Conservation (phyloP, 106 monocot genomes). For the Dendrobium officinale region DNA sequence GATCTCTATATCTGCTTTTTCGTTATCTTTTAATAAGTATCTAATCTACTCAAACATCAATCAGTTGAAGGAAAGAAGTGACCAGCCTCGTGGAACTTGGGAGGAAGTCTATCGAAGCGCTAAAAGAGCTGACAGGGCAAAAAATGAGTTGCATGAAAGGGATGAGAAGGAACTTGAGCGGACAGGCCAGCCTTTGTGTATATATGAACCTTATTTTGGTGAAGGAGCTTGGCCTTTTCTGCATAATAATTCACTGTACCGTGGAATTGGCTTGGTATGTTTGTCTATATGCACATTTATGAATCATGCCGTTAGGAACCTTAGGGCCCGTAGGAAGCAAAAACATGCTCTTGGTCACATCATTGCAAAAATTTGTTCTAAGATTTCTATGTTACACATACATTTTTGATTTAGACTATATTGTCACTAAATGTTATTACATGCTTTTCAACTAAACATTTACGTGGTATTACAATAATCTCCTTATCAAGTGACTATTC, state of each 20-base stretch:
- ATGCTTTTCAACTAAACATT: not conserved
- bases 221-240: conserved; percentile 96
- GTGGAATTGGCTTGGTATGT: conserved; percentile 89
- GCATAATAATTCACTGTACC: conserved; percentile 81
- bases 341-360: too few relatives aligned
- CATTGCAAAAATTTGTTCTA: not conserved
- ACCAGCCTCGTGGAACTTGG: conserved; percentile 82
- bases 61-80: conserved; percentile 85
- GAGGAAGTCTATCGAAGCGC: conserved; percentile 87
- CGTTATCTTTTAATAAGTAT: not conserved
- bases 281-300: not conserved
- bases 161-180: conserved; percentile 94
- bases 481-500: not conserved
- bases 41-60: conserved; percentile 22
- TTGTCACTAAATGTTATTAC: not conserved
- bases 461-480: not conserved
- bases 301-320: too few relatives aligned
- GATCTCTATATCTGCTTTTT: not conserved
- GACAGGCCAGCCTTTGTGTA: conserved; percentile 92
- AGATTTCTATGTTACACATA: not conserved
- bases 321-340: too few relatives aligned
- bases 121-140: conserved; percentile 74
- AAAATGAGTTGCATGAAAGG: conserved; percentile 84
- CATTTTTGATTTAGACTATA: not conserved
- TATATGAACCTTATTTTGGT: conserved; percentile 97